Evolutionary conservation across 2,329 filamentous ascomycete species (phyloP).

Genomic region (Neofusicoccum cordaticola): DNA sequence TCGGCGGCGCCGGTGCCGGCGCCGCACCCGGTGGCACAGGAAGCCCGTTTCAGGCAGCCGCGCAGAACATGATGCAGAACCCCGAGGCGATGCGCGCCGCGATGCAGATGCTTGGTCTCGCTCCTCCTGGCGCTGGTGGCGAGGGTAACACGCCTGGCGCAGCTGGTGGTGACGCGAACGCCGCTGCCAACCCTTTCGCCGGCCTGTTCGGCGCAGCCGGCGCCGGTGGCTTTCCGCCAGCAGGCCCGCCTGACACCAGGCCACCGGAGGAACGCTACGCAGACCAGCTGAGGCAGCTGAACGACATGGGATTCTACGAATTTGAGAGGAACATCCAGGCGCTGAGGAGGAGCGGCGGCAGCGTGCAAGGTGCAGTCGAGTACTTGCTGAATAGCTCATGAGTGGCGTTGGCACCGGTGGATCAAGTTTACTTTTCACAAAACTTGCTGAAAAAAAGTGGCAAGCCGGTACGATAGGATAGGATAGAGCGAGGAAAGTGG

Average conservation of each 20-base stretch:
- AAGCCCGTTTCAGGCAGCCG: constrained; percentile 51
- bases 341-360: constrained; percentile 82
- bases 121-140: constrained; percentile 40
- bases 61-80: constrained; percentile 53
- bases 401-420: background rate
- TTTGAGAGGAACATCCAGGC: constrained; percentile 92
- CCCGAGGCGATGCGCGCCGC: constrained; percentile 55
- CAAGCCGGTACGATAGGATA: background rate
- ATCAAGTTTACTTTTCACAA: background rate
- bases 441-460: background rate
- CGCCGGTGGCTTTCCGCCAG: constrained; percentile 23
- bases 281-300: constrained; percentile 84
- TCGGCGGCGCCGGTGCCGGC: constrained; percentile 39
- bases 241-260: constrained; percentile 69
- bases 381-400: constrained; percentile 50
- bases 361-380: constrained; percentile 87
- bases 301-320: constrained; percentile 98
- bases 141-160: constrained; percentile 26
- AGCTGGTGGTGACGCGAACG: constrained; percentile 48
- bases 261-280: constrained; percentile 93
- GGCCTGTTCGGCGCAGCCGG: constrained; percentile 37
- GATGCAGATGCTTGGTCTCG: constrained; percentile 53
- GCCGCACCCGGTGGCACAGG: constrained; percentile 30
- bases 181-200: constrained; percentile 39
- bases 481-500: background rate